Base-by-base conservation (phyloP, 2,329 filamentous ascomycete species). In the Hypoxylon sp. region DNA sequence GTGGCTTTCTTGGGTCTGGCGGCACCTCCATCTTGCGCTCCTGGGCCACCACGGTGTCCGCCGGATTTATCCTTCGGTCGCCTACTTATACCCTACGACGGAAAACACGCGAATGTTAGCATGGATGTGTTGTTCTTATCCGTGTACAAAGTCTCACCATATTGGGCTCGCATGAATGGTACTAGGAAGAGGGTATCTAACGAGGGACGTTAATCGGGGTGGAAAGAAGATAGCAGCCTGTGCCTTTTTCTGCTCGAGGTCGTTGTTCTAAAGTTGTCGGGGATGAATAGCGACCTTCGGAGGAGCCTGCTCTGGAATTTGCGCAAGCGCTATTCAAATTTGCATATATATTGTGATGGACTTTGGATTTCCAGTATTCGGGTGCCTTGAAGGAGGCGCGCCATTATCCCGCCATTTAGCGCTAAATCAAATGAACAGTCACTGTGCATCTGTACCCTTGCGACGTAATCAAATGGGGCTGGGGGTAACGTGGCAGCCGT, bases 1-100 rank as follows among this genome's bases (percentile, higher is more conserved):
- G 93, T 93, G 70, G 96, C 96, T 84, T 98, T 98, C 83, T 94
- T 95, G 74, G 97, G 93, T 81, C 93, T 93, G 69, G 89, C 80
- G 70, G 76, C 80, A 74, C 76, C 80, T 67, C 74, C 76, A 60
- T 73, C 73, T 62, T 74, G 74, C 63, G 75, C 77, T 69, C 77
- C 79, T 60, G 79, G 80, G 43, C 78, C 65, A 63, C 80, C 80
- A 66, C 80, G 79, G 60, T 80, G 84, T 51, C 80, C 80, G 60
- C 79, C 79, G 65, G 80, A 78, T 73, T 84, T 84, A 70, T 85
- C 82, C 74, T 83, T 84, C 62, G 80, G 80, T 73, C 83, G 80
- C 77, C 82, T 80, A 75, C 83, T 85, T 76, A 85, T 84, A 80
- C 78, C 83, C 83, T 85, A 74, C 34, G 55, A 46, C 50, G 11